Conservation (phyloP, 2,329 filamentous ascomycete species). For the Didymellaceae sp. region DNA sequence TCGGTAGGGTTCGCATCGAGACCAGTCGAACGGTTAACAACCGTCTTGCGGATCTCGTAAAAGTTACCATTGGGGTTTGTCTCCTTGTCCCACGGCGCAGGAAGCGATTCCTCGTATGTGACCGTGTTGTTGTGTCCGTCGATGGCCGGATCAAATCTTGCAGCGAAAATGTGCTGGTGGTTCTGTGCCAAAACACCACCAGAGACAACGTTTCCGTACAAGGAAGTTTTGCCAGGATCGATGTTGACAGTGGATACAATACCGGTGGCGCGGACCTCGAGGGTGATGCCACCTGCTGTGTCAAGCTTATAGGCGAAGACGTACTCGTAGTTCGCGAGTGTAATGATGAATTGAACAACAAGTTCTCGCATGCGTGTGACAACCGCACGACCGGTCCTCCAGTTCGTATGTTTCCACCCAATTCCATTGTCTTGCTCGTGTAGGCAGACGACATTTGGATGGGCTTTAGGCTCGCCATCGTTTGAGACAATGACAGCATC, state of each 20-base stretch:
- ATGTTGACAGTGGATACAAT: slow-evolving; percentile 69
- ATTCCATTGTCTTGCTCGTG: slow-evolving; percentile 75
- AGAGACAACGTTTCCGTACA: slow-evolving; percentile 68
- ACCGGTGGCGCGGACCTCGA: slow-evolving; percentile 70
- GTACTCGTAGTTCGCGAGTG: slow-evolving; percentile 75
- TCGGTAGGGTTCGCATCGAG: slow-evolving; percentile 61
- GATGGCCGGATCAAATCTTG: slow-evolving; percentile 66
- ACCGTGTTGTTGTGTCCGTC: slow-evolving; percentile 63
- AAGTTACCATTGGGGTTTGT: slow-evolving; percentile 68
- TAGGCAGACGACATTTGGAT: slow-evolving; percentile 69
- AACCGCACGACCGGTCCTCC: slow-evolving; percentile 66
- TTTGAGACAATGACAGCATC: slow-evolving; percentile 62
- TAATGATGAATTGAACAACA: slow-evolving; percentile 72
- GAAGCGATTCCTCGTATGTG: slow-evolving; percentile 60
- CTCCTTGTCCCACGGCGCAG: slow-evolving; percentile 56
- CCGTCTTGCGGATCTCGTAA: slow-evolving; percentile 61
- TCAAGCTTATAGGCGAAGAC: slow-evolving; percentile 70
- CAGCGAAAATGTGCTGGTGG: slow-evolving; percentile 72
- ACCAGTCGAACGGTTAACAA: slow-evolving; percentile 55
- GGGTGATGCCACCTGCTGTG: slow-evolving; percentile 65
- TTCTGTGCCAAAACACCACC: slow-evolving; percentile 71
- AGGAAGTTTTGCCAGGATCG: slow-evolving; percentile 59
- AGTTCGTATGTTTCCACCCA: slow-evolving; percentile 75
- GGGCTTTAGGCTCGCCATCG: slow-evolving; percentile 61
- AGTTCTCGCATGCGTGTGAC: slow-evolving; percentile 68